phyloP scores from a whole-genome alignment of 345 rosid genomes.

The Eucalyptus cloeziana region DNA sequence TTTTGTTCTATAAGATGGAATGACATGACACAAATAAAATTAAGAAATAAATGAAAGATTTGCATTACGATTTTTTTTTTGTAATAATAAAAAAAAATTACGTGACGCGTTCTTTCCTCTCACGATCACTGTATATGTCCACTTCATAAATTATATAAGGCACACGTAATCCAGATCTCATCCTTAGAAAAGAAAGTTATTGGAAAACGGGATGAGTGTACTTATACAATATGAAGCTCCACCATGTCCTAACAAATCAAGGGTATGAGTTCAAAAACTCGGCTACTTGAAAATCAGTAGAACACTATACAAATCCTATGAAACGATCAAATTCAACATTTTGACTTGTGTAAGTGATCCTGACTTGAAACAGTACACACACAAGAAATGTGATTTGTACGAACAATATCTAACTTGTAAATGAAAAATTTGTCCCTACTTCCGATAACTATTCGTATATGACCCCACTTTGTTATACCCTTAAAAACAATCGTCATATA shows the following conservation, averaged over 20 bases:
- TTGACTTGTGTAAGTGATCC: background rate
- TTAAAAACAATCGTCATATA: background rate
- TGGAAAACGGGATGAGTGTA: fast-evolving
- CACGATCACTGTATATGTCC: background rate
- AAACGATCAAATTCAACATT: background rate
- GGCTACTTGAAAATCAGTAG: fast-evolving
- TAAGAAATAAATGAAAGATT: background rate
- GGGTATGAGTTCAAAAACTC: fast-evolving
- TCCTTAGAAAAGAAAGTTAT: background rate
- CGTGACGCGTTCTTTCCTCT: background rate
- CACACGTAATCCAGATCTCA: fast-evolving
- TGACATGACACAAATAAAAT: background rate
- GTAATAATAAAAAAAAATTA: background rate
- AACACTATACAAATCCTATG: fast-evolving
- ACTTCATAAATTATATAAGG: background rate
- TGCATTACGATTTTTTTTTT: background rate
- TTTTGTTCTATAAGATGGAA: background rate
- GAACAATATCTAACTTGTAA: fast-evolving
- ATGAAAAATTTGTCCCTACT: background rate
- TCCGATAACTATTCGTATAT: fast-evolving
- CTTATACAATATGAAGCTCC: background rate
- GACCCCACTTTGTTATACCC: background rate
- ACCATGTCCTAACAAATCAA: background rate
- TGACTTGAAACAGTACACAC: fast-evolving
- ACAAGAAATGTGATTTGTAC: fast-evolving